Evolutionary conservation across 1,284 basidiomycete species (phyloP).

Genomic region (Phellinidium pouzarii): DNA sequence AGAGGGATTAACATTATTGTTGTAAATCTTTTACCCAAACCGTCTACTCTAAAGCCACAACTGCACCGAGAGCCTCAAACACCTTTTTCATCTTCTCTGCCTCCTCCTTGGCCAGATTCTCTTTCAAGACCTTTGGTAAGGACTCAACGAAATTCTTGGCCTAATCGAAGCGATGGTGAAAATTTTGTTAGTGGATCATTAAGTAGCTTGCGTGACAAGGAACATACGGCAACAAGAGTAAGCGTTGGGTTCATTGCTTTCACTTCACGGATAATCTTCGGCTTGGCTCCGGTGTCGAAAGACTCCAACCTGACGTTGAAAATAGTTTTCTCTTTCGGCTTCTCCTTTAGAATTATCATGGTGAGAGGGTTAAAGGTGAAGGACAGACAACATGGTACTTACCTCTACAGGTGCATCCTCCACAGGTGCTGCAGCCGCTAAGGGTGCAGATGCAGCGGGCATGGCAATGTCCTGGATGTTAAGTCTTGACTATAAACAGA

Average conservation of each 20-base stretch:
- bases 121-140: constrained; percentile 90
- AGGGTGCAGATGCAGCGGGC: constrained; percentile 70
- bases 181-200: constrained; percentile 18
- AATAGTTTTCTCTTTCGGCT: constrained; percentile 98
- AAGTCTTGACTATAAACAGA: constrained; percentile 63
- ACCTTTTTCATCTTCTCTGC: constrained; percentile 93
- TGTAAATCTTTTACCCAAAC: neutral
- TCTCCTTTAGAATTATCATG: constrained; percentile 51
- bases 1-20: neutral
- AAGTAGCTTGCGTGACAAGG: constrained; percentile 1
- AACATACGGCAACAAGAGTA: constrained; percentile 85
- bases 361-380: neutral
- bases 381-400: constrained; percentile 23
- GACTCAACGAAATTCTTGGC: constrained; percentile 99
- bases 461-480: constrained; percentile 99
- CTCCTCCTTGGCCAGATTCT: constrained; percentile 95
- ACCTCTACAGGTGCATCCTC: constrained; percentile 66
- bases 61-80: constrained; percentile 86
- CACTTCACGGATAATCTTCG: constrained; percentile 97
- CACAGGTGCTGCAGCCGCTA: constrained; percentile 47
- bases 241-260: constrained; percentile 93
- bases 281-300: constrained; percentile 85
- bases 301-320: constrained; percentile 95
- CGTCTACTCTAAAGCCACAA: constrained; percentile 70
- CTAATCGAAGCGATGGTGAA: constrained; percentile 36